Conservation (phyloP, 352 stramenopile species). For the Phytopythium litorale region DNA sequence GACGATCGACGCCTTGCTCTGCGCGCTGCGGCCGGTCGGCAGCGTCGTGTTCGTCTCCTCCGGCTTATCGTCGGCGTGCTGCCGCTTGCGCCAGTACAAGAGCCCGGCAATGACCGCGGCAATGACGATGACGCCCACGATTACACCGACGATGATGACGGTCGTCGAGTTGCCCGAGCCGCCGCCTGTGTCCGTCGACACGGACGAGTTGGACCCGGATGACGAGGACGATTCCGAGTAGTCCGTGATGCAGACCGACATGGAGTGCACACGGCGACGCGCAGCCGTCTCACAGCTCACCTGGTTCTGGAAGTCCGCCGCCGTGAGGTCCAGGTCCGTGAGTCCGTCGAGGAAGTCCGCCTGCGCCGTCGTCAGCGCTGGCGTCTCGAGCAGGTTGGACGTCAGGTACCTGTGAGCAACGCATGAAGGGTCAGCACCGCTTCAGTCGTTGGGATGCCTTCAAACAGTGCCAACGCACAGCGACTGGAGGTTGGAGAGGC, state of each 20-base stretch:
- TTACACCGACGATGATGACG: constrained; percentile 12
- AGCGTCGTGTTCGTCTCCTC: constrained; percentile 11
- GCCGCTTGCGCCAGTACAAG: constrained; percentile 11
- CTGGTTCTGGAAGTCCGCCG: constrained; percentile 14
- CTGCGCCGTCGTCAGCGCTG: constrained; percentile 15
- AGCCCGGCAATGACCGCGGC: constrained; percentile 10
- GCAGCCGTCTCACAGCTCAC: constrained; percentile 11
- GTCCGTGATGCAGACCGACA: constrained; percentile 19
- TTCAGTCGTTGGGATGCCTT: neutral
- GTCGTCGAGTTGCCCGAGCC: constrained; percentile 7
- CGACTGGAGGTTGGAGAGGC: constrained; percentile 12
- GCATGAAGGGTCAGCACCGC: neutral
- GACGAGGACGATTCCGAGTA: neutral
- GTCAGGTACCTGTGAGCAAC: constrained; percentile 7
- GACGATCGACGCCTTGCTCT: constrained; percentile 16
- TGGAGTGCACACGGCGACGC: constrained; percentile 8
- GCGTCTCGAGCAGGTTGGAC: constrained; percentile 16
- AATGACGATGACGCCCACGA: constrained; percentile 12
- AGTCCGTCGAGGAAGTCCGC: constrained; percentile 18
- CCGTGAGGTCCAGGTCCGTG: constrained; percentile 14
- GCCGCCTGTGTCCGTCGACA: neutral
- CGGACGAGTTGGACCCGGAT: neutral
- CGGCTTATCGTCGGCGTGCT: constrained; percentile 2
- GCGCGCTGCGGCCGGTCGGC: constrained; percentile 11
- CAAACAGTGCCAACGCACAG: constrained; percentile 9